These are phyloP conservation scores for Paraphaeosphaeria minitans DNA, from an alignment of 2,329 filamentous ascomycete genomes.

Conservation along the genomic window DNA sequence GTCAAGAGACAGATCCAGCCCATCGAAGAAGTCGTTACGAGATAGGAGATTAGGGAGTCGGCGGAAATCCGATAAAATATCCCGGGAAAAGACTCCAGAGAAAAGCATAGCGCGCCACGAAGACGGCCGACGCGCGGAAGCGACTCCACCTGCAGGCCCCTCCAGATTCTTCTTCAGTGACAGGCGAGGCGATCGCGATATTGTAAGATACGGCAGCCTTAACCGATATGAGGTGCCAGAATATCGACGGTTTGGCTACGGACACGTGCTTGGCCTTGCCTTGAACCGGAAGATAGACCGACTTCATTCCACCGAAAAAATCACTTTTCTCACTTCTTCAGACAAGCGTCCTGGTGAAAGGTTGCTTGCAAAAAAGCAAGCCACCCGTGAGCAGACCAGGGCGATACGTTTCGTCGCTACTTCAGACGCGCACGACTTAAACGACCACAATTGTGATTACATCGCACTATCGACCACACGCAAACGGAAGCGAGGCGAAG, in stretches of 20 bases:
- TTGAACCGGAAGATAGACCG: constrained; percentile 69
- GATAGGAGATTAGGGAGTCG: neutral
- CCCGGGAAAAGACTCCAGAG: neutral
- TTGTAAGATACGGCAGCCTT: constrained; percentile 73
- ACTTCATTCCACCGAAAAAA: constrained; percentile 60
- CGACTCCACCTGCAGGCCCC: constrained; percentile 8
- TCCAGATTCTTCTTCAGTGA: constrained; percentile 55
- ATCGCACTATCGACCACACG: constrained; percentile 28
- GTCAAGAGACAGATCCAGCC: neutral
- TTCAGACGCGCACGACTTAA: neutral
- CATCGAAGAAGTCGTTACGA: neutral
- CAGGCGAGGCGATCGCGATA: constrained; percentile 75
- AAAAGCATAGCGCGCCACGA: neutral
- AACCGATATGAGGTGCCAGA: constrained; percentile 73
- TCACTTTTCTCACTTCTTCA: constrained; percentile 43
- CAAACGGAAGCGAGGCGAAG: constrained; percentile 29
- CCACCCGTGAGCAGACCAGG: constrained; percentile 29
- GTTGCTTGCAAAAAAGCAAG: constrained; percentile 48
- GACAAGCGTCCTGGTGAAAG: constrained; percentile 52
- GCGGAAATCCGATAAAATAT: neutral
- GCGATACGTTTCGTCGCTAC: constrained; percentile 32
- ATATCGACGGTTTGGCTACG: constrained; percentile 72
- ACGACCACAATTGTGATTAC: constrained; percentile 32
- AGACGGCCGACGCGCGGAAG: neutral
- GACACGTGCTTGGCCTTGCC: constrained; percentile 71